Evolutionary conservation across 2,329 filamentous ascomycete genomes (phyloP).

Genomic region (Hysterium pulicare): DNA sequence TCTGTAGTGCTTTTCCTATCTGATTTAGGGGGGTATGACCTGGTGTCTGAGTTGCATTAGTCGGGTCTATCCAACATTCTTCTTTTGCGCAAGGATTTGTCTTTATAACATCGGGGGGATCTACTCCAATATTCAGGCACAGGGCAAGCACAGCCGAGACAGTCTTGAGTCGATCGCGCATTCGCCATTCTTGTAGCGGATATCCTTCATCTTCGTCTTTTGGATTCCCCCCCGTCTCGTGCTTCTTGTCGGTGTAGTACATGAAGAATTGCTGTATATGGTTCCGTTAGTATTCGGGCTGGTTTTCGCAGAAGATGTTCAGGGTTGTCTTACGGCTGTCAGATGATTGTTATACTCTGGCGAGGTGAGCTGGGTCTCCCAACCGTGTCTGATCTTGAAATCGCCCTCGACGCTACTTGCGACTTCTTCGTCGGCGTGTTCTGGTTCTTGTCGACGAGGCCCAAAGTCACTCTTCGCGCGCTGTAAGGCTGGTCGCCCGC

Average conservation of each 20-base stretch:
- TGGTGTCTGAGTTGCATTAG: constrained; percentile 66
- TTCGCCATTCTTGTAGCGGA: constrained; percentile 88
- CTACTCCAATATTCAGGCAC: constrained; percentile 95
- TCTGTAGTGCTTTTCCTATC: constrained; percentile 93
- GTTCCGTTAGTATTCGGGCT: too few species aligned
- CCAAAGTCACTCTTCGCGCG: constrained; percentile 55
- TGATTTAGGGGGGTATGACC: constrained; percentile 81
- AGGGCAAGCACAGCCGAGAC: constrained; percentile 92
- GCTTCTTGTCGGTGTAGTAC: constrained; percentile 98
- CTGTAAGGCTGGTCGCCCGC: constrained; percentile 34
- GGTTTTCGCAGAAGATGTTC: too few species aligned
- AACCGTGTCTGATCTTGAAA: constrained; percentile 73
- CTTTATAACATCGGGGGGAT: constrained; percentile 94
- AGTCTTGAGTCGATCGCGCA: constrained; percentile 93
- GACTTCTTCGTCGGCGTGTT: constrained; percentile 33
- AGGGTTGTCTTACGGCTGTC: constrained; percentile 63
- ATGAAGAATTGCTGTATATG: constrained; percentile 85
- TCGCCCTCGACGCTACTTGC: constrained; percentile 48
- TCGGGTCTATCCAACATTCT: constrained; percentile 96
- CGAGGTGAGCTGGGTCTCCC: constrained; percentile 87
- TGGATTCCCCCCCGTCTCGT: constrained; percentile 89
- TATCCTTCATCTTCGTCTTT: constrained; percentile 54
- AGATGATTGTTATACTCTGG: constrained; percentile 84
- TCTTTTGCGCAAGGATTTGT: constrained; percentile 90
- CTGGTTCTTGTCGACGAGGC: constrained; percentile 31